Percentiles rank a stretch among this genome's conserved stretches.
Evolutionary conservation across 192 early-diverging fungal species (phyloP).

Genomic region (Coemansia sp.): DNA sequence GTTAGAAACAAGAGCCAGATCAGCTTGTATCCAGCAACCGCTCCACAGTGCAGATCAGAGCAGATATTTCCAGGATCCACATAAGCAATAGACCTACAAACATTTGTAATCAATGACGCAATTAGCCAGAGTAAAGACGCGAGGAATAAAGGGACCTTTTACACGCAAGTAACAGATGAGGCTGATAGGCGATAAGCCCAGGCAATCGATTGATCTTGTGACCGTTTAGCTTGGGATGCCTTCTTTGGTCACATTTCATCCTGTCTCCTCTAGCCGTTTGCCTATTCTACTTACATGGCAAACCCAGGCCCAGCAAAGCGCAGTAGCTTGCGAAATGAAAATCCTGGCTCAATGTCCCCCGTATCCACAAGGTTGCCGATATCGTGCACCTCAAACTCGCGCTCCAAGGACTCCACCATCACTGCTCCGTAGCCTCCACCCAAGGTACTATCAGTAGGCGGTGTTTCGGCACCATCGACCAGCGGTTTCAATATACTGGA

Average conservation of each 20-base stretch:
- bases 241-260: too few species aligned
- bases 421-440: slow-evolving; percentile 13
- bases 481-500: too few species aligned
- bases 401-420: too few species aligned
- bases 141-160: slow-evolving; percentile 2
- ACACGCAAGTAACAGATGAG: too few species aligned
- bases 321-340: slow-evolving; percentile 61
- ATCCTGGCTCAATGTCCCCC: slow-evolving; percentile 46
- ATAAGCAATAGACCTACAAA: slow-evolving; percentile 63
- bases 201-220: too few species aligned
- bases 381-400: slow-evolving; percentile 43
- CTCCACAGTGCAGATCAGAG: slow-evolving; percentile 66
- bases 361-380: slow-evolving; percentile 47
- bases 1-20: slow-evolving; percentile 65
- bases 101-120: too few species aligned
- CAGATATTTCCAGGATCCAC: slow-evolving; percentile 69
- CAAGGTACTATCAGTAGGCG: too few species aligned
- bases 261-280: not conserved
- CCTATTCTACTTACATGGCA: slow-evolving; percentile 36
- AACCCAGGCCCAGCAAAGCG: slow-evolving; percentile 64
- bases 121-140: slow-evolving; percentile 1
- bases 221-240: too few species aligned
- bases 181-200: too few species aligned
- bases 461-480: too few species aligned
- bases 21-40: slow-evolving; percentile 62